Conservation (phyloP, 441 rosid genomes). For the Pelargonium australe region DNA sequence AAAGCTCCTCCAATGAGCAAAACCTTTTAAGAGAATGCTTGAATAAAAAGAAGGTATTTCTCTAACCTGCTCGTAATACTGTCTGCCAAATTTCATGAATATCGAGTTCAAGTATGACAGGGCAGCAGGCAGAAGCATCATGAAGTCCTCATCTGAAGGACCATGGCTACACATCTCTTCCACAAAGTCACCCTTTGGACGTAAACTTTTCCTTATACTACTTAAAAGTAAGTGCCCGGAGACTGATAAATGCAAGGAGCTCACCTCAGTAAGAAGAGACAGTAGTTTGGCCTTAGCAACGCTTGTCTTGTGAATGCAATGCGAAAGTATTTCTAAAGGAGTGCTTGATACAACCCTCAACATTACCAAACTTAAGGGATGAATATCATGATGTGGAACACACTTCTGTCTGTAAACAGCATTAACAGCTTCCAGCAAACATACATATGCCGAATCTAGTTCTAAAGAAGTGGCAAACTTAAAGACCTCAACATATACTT, state of each 20-base stretch:
- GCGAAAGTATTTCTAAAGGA: constrained; percentile 55
- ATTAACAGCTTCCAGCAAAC: constrained; percentile 59
- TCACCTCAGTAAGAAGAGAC: constrained; percentile 63
- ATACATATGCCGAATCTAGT: constrained; percentile 45
- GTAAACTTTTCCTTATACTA: constrained; percentile 27
- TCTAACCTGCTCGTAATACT: constrained; percentile 30
- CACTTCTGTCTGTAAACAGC: constrained; percentile 39
- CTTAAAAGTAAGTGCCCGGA: constrained; percentile 49
- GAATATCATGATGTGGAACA: constrained; percentile 34
- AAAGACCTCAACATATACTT: constrained; percentile 49
- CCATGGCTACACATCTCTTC: constrained; percentile 22
- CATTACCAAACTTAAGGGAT: constrained; percentile 51
- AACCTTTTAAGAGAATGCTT: constrained; percentile 46
- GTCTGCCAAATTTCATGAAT: constrained; percentile 43
- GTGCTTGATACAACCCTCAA: constrained; percentile 50
- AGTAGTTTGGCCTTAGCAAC: constrained; percentile 56
- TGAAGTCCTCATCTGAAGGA: constrained; percentile 50
- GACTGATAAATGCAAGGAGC: constrained; percentile 60
- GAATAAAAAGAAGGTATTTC: constrained; percentile 53
- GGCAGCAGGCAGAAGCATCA: constrained; percentile 72
- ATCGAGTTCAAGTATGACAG: constrained; percentile 46
- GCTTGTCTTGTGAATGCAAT: constrained; percentile 44
- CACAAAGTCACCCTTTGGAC: constrained; percentile 17
- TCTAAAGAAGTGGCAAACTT: constrained; percentile 45
- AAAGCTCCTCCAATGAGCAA: constrained; percentile 57